Evolutionary conservation across 2,329 filamentous ascomycete species (phyloP), one percentile per base, ranked within the genome.

Genomic region (Cercospora janseana): DNA sequence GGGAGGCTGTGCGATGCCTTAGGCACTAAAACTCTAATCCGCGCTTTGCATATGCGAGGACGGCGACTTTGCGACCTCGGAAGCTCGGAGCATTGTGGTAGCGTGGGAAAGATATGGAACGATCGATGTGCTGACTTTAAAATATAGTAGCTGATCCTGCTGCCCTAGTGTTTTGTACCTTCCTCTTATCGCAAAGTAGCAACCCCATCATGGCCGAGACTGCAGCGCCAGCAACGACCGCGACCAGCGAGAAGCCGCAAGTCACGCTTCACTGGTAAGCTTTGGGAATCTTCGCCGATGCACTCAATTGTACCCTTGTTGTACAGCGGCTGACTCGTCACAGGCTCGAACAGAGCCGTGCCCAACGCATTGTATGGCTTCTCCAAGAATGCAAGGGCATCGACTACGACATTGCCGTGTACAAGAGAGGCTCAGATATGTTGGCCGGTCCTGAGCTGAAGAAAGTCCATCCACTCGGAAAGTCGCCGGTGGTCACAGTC

Each of bases 341-440:
- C 59, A 94, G 89, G 89, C 85, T 95, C 54, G 81, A 92, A 61
- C 76, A 86, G 60, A 94, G 89, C 49, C 86, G 90, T 60, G 82
- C 87, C 9, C 88, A 94, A 69, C 83, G 88, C 55, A 86, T 92
- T 51, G 74, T 93, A 35, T 95, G 88, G 87, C 82, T 95, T 5
- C 79, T 95, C 34, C 87, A 93, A 67, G 88, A 92, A 69, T 82
- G 93, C 55, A 78, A 86, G 34, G 60, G 49, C 26, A 69, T 95
- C 26, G 78, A 85, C 21, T 95, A 95, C 70, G 81, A 91, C 55
- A 72, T 96, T 51, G 82, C 92, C 63, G 78, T 86, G 46, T 93
- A 86, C 77, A 88, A 88, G 68, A 85, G 91, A 28, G 67, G 68
- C 29, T 62, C 70, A 50, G 79, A 85, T 48, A 78, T 75, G 61